phyloP scores from a whole-genome alignment of 441 rosid genomes.

The Populus hybrid region DNA sequence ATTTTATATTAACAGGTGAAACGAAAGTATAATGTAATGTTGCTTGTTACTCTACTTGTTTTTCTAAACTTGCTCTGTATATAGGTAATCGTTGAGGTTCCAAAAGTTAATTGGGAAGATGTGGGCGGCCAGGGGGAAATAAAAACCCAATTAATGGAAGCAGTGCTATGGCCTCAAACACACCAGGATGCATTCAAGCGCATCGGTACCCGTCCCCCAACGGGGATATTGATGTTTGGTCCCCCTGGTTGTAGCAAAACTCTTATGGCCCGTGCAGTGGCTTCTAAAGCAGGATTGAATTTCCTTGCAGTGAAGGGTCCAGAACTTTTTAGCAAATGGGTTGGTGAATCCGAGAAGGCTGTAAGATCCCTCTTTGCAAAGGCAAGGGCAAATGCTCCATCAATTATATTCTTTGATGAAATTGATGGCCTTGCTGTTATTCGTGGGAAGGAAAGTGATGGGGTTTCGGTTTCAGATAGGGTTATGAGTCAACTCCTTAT shows the following conservation, averaged over 20 bases:
- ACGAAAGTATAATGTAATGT: conserved; percentile 1
- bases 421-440: conserved; percentile 84
- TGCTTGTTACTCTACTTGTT: conserved; percentile 8
- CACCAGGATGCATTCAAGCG: conserved; percentile 74
- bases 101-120: conserved; percentile 93
- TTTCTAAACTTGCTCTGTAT: conserved; percentile 12
- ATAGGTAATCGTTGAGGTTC: conserved; percentile 83
- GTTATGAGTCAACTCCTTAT: conserved; percentile 95
- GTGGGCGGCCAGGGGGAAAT: conserved; percentile 89
- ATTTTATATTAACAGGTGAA: not conserved
- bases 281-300: conserved; percentile 83
- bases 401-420: conserved; percentile 91
- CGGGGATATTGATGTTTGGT: conserved; percentile 83
- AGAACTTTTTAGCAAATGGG: conserved; percentile 94
- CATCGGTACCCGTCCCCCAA: conserved; percentile 78
- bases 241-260: conserved; percentile 99
- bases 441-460: conserved; percentile 85
- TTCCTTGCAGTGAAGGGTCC: conserved; percentile 96
- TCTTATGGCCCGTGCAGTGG: conserved; percentile 96
- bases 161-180: conserved; percentile 90
- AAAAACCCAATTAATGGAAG: conserved; percentile 78
- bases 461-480: conserved; percentile 85
- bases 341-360: conserved; percentile 98
- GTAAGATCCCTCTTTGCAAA: conserved; percentile 85
- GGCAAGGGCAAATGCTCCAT: conserved; percentile 93